Conservation (phyloP, 179 eudicot genomes). For the Sideroxylon spinosum region DNA sequence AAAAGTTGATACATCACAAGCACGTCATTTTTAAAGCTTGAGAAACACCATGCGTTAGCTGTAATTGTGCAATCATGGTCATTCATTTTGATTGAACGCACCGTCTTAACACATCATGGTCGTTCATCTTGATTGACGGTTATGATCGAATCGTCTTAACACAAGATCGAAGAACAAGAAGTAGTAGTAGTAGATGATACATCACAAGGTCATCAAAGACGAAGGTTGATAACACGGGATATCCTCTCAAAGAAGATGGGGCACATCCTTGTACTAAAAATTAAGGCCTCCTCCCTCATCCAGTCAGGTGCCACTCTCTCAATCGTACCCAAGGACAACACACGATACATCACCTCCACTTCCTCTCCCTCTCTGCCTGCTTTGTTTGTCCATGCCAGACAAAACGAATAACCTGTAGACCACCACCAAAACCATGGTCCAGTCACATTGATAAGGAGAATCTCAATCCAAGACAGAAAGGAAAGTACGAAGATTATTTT, state of each 20-base stretch:
- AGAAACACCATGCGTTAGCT: too few relatives aligned
- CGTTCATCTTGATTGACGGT: too few relatives aligned
- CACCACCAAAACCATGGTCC: background rate
- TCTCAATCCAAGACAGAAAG: too few relatives aligned
- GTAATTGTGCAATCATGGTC: too few relatives aligned
- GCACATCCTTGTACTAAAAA: slow-evolving; percentile 59
- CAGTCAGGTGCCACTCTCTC: slow-evolving; percentile 77
- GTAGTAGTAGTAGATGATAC: too few relatives aligned
- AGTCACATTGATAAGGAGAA: background rate
- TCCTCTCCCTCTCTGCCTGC: slow-evolving; percentile 27
- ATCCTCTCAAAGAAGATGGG: slow-evolving; percentile 67
- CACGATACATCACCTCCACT: slow-evolving; percentile 45
- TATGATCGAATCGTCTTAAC: too few relatives aligned
- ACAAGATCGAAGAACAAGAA: too few relatives aligned
- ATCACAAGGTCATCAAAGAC: too few relatives aligned
- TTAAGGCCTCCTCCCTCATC: slow-evolving; percentile 65
- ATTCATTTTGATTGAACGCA: too few relatives aligned
- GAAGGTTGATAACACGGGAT: slow-evolving; percentile 42
- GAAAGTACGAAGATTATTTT: background rate
- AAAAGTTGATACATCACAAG: too few relatives aligned
- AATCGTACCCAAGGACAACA: slow-evolving; percentile 66
- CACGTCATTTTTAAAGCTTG: too few relatives aligned
- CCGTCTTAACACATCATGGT: too few relatives aligned
- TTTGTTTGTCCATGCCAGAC: slow-evolving; percentile 54
- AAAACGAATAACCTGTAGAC: slow-evolving; percentile 70